Conservation (phyloP, 2,329 filamentous ascomycete species). For the Verticillium klebahnii region DNA sequence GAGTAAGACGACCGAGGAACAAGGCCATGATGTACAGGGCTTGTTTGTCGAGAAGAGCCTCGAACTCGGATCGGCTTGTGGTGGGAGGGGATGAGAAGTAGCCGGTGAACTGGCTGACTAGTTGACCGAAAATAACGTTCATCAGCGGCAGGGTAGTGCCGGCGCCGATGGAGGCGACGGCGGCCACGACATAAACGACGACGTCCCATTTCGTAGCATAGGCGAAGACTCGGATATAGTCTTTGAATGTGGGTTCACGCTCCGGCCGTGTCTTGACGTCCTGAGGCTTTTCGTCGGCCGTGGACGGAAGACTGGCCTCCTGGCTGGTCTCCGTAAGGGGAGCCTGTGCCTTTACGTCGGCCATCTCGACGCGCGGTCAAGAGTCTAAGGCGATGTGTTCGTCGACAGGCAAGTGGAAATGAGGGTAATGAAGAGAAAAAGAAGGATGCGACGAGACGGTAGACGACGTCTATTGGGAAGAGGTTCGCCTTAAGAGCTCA, state of each 20-base stretch:
- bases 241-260: conserved; percentile 37
- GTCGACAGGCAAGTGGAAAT: neutral
- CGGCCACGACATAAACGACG: conserved; percentile 40
- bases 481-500: neutral
- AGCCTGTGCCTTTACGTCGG: neutral
- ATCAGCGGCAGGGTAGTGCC: conserved; percentile 54
- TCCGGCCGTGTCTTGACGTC: conserved; percentile 34
- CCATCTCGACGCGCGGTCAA: neutral
- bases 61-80: conserved; percentile 32
- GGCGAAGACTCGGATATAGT: conserved; percentile 47
- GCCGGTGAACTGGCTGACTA: conserved; percentile 43
- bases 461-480: neutral
- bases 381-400: neutral
- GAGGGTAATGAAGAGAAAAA: neutral
- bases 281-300: conserved; percentile 21
- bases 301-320: neutral
- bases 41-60: conserved; percentile 35
- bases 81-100: conserved; percentile 31
- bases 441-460: neutral
- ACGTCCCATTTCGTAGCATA: conserved; percentile 52
- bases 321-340: neutral
- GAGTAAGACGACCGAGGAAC: conserved; percentile 60
- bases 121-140: conserved; percentile 37
- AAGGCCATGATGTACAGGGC: conserved; percentile 65
- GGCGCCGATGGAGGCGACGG: conserved; percentile 44